A percentile compares a stretch with the other conserved stretches of the same genome.
Conservation (phyloP, 2,329 filamentous ascomycete species). For the Cladophialophora yegresii region DNA sequence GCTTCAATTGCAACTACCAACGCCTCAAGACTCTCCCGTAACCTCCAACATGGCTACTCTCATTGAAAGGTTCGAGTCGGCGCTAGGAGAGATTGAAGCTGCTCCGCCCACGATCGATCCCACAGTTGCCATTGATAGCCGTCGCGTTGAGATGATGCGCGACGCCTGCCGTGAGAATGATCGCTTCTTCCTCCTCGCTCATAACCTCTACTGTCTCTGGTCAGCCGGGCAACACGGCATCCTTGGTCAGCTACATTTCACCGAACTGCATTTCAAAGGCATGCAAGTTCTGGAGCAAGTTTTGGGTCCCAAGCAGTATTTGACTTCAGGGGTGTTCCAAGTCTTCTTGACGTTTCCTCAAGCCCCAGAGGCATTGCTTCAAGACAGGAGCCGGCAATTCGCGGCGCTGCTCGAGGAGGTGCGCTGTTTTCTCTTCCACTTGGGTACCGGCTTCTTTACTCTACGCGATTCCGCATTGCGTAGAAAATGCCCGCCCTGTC, state of each 20-base stretch:
- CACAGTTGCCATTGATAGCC: constrained; percentile 2
- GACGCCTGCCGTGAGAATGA: constrained; percentile 61
- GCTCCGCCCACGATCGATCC: not conserved
- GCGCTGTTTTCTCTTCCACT: constrained; percentile 6
- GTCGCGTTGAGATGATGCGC: constrained; percentile 47
- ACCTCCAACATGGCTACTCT: not conserved
- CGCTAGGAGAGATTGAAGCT: not conserved
- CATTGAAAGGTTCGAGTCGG: constrained; percentile 5
- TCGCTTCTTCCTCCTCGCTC: constrained; percentile 59
- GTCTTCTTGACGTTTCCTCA: constrained; percentile 9
- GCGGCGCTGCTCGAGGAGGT: constrained; percentile 2
- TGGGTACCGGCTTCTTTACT: constrained; percentile 4
- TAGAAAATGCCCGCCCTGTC: constrained; percentile 14
- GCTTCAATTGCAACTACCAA: constrained; percentile 16
- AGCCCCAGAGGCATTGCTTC: not conserved
- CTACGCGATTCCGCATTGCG: not conserved
- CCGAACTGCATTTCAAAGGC: constrained; percentile 6
- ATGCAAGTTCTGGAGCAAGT: constrained; percentile 4
- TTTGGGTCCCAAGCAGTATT: constrained; percentile 1
- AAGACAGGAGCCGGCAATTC: not conserved
- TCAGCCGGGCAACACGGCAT: not conserved
- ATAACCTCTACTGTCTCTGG: constrained; percentile 17
- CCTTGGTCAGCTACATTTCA: constrained; percentile 5
- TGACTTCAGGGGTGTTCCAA: constrained; percentile 4
- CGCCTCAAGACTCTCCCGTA: constrained; percentile 21